These are phyloP conservation scores for Debaryomyces singareniensis DNA, from an alignment of 1,139 yeast species.

Conservation along the genomic window DNA sequence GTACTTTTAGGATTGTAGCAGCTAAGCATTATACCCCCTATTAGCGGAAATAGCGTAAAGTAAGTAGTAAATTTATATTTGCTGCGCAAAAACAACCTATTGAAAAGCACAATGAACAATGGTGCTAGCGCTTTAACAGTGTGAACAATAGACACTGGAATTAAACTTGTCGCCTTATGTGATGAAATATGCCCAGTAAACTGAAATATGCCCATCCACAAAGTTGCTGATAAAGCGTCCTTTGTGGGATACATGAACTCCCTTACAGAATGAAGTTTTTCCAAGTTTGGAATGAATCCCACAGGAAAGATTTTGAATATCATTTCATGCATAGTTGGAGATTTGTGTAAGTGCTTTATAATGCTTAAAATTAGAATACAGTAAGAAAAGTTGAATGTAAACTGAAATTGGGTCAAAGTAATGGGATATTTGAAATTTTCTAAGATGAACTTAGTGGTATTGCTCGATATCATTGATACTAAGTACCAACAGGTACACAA, in stretches of 20 bases:
- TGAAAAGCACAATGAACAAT: conserved; percentile 76
- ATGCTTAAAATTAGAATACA: conserved; percentile 32
- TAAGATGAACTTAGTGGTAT: conserved; percentile 71
- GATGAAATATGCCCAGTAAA: conserved; percentile 85
- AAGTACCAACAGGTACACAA: conserved; percentile 75
- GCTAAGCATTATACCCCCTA: conserved; percentile 78
- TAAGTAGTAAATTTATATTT: conserved; percentile 64
- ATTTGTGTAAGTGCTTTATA: conserved; percentile 11
- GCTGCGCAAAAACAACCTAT: conserved; percentile 52
- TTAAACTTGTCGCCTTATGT: conserved; percentile 80
- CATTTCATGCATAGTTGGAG: conserved; percentile 11
- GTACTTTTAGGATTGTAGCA: conserved; percentile 46
- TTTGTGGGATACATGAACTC: conserved; percentile 46
- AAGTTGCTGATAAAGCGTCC: conserved; percentile 57
- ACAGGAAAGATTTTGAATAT: conserved; percentile 38
- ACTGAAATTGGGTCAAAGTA: conserved; percentile 81
- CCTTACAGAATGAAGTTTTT: conserved; percentile 11
- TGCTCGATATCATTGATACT: conserved; percentile 75
- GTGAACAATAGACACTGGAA: conserved; percentile 88
- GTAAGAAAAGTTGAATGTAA: conserved; percentile 55
- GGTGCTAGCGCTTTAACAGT: conserved; percentile 91
- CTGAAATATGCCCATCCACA: conserved; percentile 93
- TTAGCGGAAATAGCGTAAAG: conserved; percentile 67
- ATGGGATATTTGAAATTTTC: conserved; percentile 69
- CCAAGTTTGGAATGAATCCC: conserved; percentile 47